phyloP scores from a whole-genome alignment of 2,329 filamentous ascomycete genomes.

The Pyricularia grisea region DNA sequence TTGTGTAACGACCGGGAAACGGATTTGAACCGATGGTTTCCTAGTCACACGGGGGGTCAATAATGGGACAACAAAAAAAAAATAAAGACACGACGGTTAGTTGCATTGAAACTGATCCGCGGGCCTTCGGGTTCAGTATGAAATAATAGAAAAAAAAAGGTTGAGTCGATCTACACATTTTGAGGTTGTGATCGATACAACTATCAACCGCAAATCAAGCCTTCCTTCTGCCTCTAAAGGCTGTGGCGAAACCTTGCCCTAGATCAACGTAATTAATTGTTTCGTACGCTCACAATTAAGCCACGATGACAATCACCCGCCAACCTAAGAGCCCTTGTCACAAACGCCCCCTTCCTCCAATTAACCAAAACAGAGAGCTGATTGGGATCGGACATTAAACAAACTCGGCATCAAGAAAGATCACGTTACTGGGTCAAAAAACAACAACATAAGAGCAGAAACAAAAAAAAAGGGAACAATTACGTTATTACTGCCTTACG shows the following conservation, averaged over 20 bases:
- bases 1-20: not conserved
- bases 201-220: not conserved
- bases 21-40: no score
- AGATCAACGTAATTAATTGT: not conserved
- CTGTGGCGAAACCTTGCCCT: not conserved
- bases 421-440: not conserved
- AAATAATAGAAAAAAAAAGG: no score
- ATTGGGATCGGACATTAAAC: not conserved
- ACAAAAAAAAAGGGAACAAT: not conserved
- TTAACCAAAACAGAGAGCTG: not conserved
- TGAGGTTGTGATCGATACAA: not conserved
- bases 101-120: no score
- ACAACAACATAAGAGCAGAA: no score
- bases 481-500: not conserved
- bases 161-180: no score
- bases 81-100: no score
- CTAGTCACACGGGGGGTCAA: no score
- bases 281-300: not conserved
- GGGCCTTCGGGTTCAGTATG: no score
- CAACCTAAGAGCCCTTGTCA: not conserved
- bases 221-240: not conserved
- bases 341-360: no score
- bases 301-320: not conserved
- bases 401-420: not conserved
- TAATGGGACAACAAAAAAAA: no score